Base-by-base conservation (phyloP, 2,329 filamentous ascomycete genomes). In the Venturiaceae sp. region DNA sequence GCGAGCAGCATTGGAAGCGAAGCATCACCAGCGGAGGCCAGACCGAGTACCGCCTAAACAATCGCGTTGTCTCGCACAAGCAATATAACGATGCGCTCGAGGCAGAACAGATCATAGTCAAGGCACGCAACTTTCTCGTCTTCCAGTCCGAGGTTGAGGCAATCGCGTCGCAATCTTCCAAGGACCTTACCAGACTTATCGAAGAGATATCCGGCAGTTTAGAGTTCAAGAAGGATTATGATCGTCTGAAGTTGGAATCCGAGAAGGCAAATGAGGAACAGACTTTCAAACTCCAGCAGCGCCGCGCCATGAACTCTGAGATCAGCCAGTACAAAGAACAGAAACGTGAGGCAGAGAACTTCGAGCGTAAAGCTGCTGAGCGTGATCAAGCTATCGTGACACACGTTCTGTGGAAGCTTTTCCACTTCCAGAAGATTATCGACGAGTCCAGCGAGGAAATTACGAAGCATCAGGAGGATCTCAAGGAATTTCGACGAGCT, bases 81-180 rank as follows among this genome's bases (percentile, higher is more conserved):
- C 86, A 94, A 69, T 99, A 99, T 78, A 97, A 97, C 70, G 87
- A 92, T 60, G 86, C 90, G 2, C 80, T 99, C 14, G 94, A 99
- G 72, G 79, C 84, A 21, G 92, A 99, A 71, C 96, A 96, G 67
- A 99, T 99, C 64, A 77, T 99, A 61, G 97, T 99, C 78, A 97
- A 96, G 73, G 94, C 94, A 34, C 84, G 94, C 64, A 99, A 99
- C 70, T 99, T 99, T 71, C 82, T 99, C 5, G 94, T 99, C 36
- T 99, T 99, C 71, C 94, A 99, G 72, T 95, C 94, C 64, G 94
- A 99, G 69, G 92, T 99, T 19, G 94, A 99, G 72, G 89, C 91
- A 26, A 96, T 99, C 67, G 95, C 94, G 1, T 91, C 91, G 7
- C 94, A 97, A 70, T 95, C 91, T 1, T 91, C 94, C 0, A 92